These are phyloP conservation scores for Trichoderma atroviride DNA, from an alignment of 2,329 filamentous ascomycete species.

Conservation along the genomic window DNA sequence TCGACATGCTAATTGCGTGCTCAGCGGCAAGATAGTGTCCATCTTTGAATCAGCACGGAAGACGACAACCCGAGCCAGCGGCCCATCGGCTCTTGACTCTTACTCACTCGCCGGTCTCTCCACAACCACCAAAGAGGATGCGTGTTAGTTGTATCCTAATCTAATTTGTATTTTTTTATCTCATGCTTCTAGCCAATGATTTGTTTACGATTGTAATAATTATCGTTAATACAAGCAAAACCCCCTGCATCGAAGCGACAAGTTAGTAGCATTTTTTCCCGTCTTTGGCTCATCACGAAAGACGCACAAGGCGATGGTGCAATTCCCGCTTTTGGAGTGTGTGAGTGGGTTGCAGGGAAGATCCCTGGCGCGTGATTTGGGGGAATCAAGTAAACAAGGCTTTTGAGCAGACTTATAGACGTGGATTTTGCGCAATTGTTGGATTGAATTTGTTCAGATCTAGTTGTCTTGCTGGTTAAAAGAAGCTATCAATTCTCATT, in stretches of 20 bases:
- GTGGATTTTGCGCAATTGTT: neutral
- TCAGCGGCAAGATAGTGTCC: neutral
- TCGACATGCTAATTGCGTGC: neutral
- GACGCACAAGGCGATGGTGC: constrained; percentile 16
- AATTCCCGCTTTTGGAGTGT: constrained; percentile 11
- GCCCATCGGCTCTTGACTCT: constrained; percentile 15
- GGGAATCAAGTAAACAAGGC: neutral
- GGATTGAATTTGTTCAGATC: neutral
- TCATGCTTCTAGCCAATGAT: neutral
- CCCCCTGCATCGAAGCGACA: neutral
- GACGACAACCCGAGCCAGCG: constrained; percentile 13
- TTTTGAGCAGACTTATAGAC: neutral
- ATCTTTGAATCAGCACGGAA: neutral
- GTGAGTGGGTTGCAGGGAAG: neutral
- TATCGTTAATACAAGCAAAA: neutral
- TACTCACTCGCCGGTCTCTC: neutral
- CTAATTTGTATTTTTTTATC: neutral
- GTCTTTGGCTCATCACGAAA: constrained; percentile 13
- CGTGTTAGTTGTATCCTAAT: neutral
- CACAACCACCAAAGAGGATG: neutral
- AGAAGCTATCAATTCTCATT: neutral
- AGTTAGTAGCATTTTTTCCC: neutral
- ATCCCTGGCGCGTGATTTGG: neutral
- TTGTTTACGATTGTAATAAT: no score
- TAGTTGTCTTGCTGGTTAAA: neutral